Percentiles rank a stretch among this genome's conserved stretches.
These are phyloP conservation scores for Pichia kluyveri DNA, from an alignment of 805 yeast genomes.

Conservation along the genomic window DNA sequence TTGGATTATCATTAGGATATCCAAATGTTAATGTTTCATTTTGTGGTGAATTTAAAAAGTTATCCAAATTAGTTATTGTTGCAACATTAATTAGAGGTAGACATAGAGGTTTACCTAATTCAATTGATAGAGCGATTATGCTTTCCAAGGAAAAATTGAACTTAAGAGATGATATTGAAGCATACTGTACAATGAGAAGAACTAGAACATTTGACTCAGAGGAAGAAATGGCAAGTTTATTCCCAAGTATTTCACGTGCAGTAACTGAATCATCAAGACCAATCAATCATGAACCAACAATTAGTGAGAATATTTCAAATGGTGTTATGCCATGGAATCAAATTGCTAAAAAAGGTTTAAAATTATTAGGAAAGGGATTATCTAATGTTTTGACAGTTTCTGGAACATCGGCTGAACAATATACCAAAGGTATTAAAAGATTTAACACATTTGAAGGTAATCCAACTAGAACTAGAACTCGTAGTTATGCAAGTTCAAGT, in stretches of 20 bases:
- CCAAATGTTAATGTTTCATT: slow-evolving; percentile 62
- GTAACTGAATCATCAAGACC: slow-evolving; percentile 1
- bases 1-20: slow-evolving; percentile 84
- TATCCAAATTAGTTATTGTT: slow-evolving; percentile 77
- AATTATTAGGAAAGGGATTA: slow-evolving; percentile 3
- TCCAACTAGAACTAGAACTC: background rate
- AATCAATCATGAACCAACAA: slow-evolving; percentile 3
- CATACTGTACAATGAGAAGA: slow-evolving; percentile 31
- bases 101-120: slow-evolving; percentile 92
- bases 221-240: background rate
- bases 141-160: slow-evolving; percentile 63
- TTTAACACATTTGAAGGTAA: slow-evolving; percentile 3
- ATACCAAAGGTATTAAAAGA: slow-evolving; percentile 5
- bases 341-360: slow-evolving; percentile 1
- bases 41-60: slow-evolving; percentile 55
- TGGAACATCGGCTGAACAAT: slow-evolving; percentile 4
- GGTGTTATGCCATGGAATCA: slow-evolving; percentile 6
- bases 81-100: slow-evolving; percentile 92
- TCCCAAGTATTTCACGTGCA: slow-evolving; percentile 5
- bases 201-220: slow-evolving; percentile 13
- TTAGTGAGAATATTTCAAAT: slow-evolving; percentile 3
- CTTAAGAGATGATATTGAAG: slow-evolving; percentile 53
- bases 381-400: slow-evolving; percentile 6
- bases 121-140: slow-evolving; percentile 89
- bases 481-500: background rate